These are phyloP conservation scores for Prinsepia uniflora DNA, from an alignment of 306 rosid species.

Conservation along the genomic window DNA sequence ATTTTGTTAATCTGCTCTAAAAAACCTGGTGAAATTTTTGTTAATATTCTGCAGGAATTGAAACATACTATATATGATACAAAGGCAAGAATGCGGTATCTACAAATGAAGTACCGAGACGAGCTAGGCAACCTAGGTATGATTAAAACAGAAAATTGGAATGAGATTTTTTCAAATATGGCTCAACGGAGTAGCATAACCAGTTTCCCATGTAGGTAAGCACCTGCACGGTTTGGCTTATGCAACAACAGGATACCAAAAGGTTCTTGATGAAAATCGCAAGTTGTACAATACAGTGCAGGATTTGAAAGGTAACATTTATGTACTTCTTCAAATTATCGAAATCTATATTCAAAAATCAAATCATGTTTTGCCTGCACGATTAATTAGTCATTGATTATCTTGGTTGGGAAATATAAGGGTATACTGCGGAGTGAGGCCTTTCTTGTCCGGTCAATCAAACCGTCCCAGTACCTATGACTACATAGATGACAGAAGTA, in stretches of 20 bases:
- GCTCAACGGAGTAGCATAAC: conserved; percentile 16
- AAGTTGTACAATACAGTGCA: conserved; percentile 88
- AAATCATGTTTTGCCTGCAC: not conserved
- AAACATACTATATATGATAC: conserved; percentile 55
- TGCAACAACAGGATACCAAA: conserved; percentile 86
- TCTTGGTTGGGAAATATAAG: conserved; percentile 75
- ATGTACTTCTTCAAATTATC: not conserved
- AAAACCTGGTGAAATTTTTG: conserved; percentile 16
- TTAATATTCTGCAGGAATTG: conserved; percentile 52
- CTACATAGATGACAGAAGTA: conserved; percentile 58
- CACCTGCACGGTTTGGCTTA: conserved; percentile 61
- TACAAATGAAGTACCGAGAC: conserved; percentile 57
- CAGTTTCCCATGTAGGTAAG: conserved; percentile 47
- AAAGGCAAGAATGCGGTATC: conserved; percentile 56
- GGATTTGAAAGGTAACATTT: conserved; percentile 72
- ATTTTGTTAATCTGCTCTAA: conserved; percentile 5
- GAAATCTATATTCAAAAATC: not conserved
- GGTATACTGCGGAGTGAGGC: conserved; percentile 90
- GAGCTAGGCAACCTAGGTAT: conserved; percentile 65
- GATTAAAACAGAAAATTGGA: not conserved
- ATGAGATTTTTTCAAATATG: not conserved
- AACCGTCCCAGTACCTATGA: conserved; percentile 40
- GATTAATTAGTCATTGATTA: conserved; percentile 12
- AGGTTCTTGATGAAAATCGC: conserved; percentile 94
- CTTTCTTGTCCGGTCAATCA: conserved; percentile 60